Base-by-base conservation (phyloP, 768 basidiomycete genomes). In the Pulveroboletus sp. region DNA sequence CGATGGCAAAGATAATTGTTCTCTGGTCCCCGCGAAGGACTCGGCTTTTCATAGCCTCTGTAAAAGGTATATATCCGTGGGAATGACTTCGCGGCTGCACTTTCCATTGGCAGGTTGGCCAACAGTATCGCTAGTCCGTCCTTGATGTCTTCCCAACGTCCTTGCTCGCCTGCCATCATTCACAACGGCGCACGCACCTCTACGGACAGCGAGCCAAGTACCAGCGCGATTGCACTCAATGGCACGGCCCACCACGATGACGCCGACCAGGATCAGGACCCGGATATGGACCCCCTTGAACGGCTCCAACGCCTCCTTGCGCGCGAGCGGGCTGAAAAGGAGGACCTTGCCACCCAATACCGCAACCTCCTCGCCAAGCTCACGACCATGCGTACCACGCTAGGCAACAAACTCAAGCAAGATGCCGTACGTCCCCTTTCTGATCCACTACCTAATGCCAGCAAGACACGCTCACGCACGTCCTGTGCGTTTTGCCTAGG, bases 321-420 rank as follows among this genome's bases (percentile, higher is more conserved):
- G 40, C 75, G 77, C 43, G 83, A 88, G 21, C 75, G 78, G 50
- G 83, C 86, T 58, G 95, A 98, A 74, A 94, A 91, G 71, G 93
- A 97, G 45, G 72, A 78, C n/a, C 75, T 93, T 28, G 87, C 85
- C 6, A 69, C 81, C 12, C 92, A 98, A 66, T 94, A 98, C 69
- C 81, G 82, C 51, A 86, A 80, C 56, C 76, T 99, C 33, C 76
- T 99, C 15, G 81, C 83, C 35, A 97, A 92, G 70, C 74, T 98
- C 40, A 93, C 92, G 3, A 80, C 86, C 31, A 97, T 99, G 94
- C 81, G 94, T 21, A 89, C 85, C 33, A 89, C 90, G 18, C 75
- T 98, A 45, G 93, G 94, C 30, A 94, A 91, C 65, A 97, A 97
- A 69, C 76, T 98, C 49, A 84, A 89, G 68, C 91, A 95, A 67